Base-by-base conservation (phyloP, 805 yeast species). In the Spathaspora passalidarum region DNA sequence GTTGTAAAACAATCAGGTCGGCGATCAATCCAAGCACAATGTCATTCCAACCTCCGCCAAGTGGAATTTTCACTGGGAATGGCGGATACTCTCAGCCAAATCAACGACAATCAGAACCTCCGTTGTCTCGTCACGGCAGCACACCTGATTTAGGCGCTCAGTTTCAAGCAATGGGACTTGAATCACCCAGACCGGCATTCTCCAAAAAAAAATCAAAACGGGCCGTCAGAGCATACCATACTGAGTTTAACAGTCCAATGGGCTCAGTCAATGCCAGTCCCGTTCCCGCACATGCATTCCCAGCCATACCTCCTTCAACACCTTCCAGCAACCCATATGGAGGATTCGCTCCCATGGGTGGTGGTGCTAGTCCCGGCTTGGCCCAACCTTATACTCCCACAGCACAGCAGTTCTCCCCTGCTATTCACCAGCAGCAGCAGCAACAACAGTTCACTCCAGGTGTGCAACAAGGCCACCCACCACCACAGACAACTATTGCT, bases 141-240 rank as follows among this genome's bases (percentile, higher is more conserved):
- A 22, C 23, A n/a, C 32, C 44, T 14, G 34, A 26, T n/a, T 13
- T 37, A 13, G 38, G 26, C 14, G 6, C 38, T n/a, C 32, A 44
- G 13, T 21, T 49, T 4, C 43, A 43, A 19, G 47, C 36, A 3
- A 23, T 49, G 13, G 18, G 18, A 5, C 32, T 46, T 17, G 42
- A 43, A 32, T 39, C 44, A 32, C 22, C 44, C 11, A 4, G 37
- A 11, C 26, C 38, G 4, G 16, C 26, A 14, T 40, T 23, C n/a
- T 10, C 20, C 2, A 50, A 46, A 38, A 42, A 48, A 19, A 63
- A 62, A 53, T 62, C 62, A 44, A 66, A 65, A 45, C 50, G 68
- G 47, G 50, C 60, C 4, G 62, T 54, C 10, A 50, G 72, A 49
- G 70, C 70, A 4, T 63, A 49, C 49, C 69, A 63, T 45, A 47